These are phyloP conservation scores for Heliamphora exappendiculata DNA, from an alignment of 148 eudicot species.

Conservation along the genomic window DNA sequence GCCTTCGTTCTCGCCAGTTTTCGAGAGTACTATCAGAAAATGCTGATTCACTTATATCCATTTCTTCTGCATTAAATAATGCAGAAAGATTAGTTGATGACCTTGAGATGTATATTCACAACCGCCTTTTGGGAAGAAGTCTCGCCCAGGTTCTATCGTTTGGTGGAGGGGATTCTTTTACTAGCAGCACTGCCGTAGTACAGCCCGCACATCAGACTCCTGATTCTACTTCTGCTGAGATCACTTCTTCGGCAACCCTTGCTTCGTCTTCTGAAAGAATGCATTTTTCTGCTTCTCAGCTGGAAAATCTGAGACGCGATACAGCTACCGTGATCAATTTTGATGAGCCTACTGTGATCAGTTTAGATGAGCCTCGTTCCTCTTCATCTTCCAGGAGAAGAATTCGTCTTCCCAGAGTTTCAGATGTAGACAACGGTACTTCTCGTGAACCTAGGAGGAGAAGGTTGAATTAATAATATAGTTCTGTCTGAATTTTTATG, in stretches of 20 bases:
- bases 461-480: constrained; percentile 21
- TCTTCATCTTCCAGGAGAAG: constrained; percentile 33
- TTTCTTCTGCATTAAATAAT: constrained; percentile 34
- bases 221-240: constrained; percentile 8
- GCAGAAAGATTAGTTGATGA: constrained; percentile 41
- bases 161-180: constrained; percentile 3
- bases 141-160: background rate
- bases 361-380: constrained; percentile 2
- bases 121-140: constrained; percentile 9
- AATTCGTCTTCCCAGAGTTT: constrained; percentile 16
- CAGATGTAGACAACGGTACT: constrained; percentile 19
- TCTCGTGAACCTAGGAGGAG: constrained; percentile 35
- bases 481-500: constrained; percentile 2
- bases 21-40: constrained; percentile 35
- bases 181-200: constrained; percentile 9
- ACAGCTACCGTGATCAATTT: background rate
- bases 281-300: constrained; percentile 14
- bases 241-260: background rate
- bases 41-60: constrained; percentile 40
- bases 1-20: constrained; percentile 26
- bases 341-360: background rate
- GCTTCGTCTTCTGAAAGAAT: constrained; percentile 18
- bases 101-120: constrained; percentile 21
- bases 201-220: background rate
- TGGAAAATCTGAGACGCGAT: constrained; percentile 1